phyloP scores from a whole-genome alignment of 2,329 filamentous ascomycete species.

The Rugonectria rugulosa region DNA sequence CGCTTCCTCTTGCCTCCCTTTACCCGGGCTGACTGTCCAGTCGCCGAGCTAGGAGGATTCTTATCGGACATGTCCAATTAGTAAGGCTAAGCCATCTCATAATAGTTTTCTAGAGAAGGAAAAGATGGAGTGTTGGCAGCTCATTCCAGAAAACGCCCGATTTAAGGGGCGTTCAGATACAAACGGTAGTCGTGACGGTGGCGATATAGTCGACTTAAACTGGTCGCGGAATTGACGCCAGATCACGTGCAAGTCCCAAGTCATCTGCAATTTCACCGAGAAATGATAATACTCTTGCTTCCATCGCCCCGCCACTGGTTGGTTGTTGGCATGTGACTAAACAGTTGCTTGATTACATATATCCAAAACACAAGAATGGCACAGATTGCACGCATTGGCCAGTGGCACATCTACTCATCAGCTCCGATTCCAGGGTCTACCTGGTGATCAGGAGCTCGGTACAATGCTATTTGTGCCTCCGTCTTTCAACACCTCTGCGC shows the following conservation, averaged over 20 bases:
- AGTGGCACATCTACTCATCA: constrained; percentile 29
- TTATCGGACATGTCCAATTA: constrained; percentile 12
- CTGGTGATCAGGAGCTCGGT: not conserved
- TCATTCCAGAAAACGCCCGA: too few relatives aligned
- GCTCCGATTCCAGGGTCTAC: constrained; percentile 12
- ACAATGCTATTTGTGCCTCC: not conserved
- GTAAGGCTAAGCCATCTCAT: constrained; percentile 13
- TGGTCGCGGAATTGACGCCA: constrained; percentile 46
- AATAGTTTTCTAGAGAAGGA: not conserved
- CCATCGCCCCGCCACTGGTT: not conserved
- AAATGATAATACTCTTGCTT: not conserved
- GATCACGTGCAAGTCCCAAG: constrained; percentile 43
- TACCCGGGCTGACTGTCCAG: not conserved
- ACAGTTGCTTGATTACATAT: too few relatives aligned
- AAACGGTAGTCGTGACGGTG: constrained; percentile 16
- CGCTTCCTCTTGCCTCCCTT: constrained; percentile 34
- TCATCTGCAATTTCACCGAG: not conserved
- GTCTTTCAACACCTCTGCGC: constrained; percentile 11
- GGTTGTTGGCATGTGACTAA: too few relatives aligned
- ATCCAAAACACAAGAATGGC: too few relatives aligned
- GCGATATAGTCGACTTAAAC: constrained; percentile 23
- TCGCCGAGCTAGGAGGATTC: not conserved
- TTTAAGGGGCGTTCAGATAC: too few relatives aligned
- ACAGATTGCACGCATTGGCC: constrained; percentile 23
- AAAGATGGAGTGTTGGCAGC: too few relatives aligned